phyloP scores from a whole-genome alignment of 2,329 filamentous ascomycete species.

The Coniochaeta hoffmannii region DNA sequence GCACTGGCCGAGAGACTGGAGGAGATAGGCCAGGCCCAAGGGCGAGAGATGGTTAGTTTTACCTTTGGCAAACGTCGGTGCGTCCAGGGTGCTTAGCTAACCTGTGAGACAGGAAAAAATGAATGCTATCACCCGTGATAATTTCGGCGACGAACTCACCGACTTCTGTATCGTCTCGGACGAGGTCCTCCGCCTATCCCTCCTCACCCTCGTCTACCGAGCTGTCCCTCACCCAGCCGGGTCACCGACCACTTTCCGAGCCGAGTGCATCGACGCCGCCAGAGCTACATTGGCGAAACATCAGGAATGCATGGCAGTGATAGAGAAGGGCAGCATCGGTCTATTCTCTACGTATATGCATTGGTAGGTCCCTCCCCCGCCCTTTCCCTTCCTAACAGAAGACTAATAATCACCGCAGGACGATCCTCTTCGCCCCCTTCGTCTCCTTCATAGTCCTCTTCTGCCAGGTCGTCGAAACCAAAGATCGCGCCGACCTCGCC shows the following conservation, averaged over 20 bases:
- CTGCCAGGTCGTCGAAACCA: slow-evolving; percentile 48
- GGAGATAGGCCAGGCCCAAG: slow-evolving; percentile 18
- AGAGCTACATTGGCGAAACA: slow-evolving; percentile 39
- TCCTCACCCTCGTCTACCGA: slow-evolving; percentile 43
- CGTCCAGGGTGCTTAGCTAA: slow-evolving; percentile 10
- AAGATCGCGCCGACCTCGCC: slow-evolving; percentile 42
- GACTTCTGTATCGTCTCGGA: slow-evolving; percentile 22
- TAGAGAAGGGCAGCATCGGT: slow-evolving; percentile 14
- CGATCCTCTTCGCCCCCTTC: slow-evolving; percentile 49
- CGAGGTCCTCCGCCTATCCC: slow-evolving; percentile 38
- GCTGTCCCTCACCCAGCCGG: slow-evolving; percentile 39
- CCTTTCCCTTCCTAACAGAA: slow-evolving; percentile 22
- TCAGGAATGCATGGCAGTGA: slow-evolving; percentile 35
- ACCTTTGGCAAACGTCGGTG: slow-evolving; percentile 26
- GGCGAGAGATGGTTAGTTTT: slow-evolving; percentile 3
- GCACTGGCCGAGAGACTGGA: slow-evolving; percentile 31
- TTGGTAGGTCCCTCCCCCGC: slow-evolving; percentile 23
- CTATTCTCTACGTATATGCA: slow-evolving; percentile 35
- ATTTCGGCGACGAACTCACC: slow-evolving; percentile 13
- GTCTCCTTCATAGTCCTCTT: slow-evolving; percentile 54
- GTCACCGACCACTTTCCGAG: slow-evolving; percentile 34
- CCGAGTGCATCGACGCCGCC: slow-evolving; percentile 41
- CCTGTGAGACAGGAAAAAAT: slow-evolving; percentile 8
- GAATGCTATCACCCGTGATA: slow-evolving; percentile 25
- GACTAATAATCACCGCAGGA: slow-evolving; percentile 26